These are phyloP conservation scores for Naganishia sp. DNA, from an alignment of 1,284 basidiomycete species.

Conservation along the genomic window DNA sequence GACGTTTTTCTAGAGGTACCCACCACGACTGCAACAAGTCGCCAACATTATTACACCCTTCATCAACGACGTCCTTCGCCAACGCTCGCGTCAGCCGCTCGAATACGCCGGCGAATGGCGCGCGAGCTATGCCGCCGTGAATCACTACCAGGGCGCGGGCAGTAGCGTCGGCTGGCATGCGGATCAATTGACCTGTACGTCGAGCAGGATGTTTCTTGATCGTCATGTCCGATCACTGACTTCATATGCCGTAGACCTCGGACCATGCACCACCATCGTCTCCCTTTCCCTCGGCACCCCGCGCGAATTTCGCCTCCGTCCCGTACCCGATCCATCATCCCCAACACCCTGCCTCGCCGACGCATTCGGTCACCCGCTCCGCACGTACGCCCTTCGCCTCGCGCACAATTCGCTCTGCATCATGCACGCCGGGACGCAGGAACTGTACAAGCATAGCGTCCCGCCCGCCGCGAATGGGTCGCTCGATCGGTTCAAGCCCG, in stretches of 20 bases:
- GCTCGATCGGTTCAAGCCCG: constrained; percentile 73
- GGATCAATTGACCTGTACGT: constrained; percentile 58
- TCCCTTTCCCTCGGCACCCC: constrained; percentile 83
- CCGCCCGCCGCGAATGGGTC: constrained; percentile 42
- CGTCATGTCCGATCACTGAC: neutral
- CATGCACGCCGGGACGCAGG: constrained; percentile 90
- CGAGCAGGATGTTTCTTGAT: neutral
- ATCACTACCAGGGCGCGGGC: constrained; percentile 80
- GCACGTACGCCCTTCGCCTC: constrained; percentile 80
- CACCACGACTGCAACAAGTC: constrained; percentile 72
- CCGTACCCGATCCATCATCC: constrained; percentile 65
- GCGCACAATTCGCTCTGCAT: constrained; percentile 85
- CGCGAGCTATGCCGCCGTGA: constrained; percentile 87
- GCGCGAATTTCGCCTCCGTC: constrained; percentile 73
- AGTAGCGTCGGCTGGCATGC: constrained; percentile 82
- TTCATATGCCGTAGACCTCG: constrained; percentile 67
- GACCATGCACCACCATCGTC: constrained; percentile 89
- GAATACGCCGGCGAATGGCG: constrained; percentile 79
- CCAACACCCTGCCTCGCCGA: constrained; percentile 54
- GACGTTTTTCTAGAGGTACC: constrained; percentile 59
- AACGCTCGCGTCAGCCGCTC: constrained; percentile 59
- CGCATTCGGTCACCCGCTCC: constrained; percentile 47
- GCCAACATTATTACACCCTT: constrained; percentile 71
- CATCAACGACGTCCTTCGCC: constrained; percentile 69
- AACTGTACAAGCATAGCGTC: constrained; percentile 69